Base-by-base conservation (phyloP, 2,329 filamentous ascomycete genomes). In the Paramyrothecium sp. region DNA sequence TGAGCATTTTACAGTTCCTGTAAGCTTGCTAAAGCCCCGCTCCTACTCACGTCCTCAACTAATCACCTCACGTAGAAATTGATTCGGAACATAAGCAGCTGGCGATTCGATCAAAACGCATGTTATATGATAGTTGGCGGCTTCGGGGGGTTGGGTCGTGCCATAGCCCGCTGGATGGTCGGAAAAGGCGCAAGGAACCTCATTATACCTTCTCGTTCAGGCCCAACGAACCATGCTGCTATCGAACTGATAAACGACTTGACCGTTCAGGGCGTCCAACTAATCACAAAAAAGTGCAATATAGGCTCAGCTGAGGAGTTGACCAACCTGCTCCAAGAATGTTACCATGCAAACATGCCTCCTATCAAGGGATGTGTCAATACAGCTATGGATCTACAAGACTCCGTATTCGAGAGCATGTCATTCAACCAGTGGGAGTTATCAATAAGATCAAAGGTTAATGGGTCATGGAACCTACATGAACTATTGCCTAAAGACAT, bases 391-490 rank as follows among this genome's bases (percentile, higher is more conserved):
- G 62, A 67, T 0, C 64, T 69, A 17, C 59, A 67, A n/a, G 75
- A 77, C 38, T 59, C 51, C 30, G 56, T 69, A 2, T 63, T 78
- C 16, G 56, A 58, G 3, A 65, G 70, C 19, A 70, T 68, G 67
- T 62, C 57, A 23, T 63, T 65, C 23, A 41, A 56, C 1, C 61
- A 65, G 12, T 66, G 71, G 57, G n/a, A n/a, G n/a, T n/a, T n/a
- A n/a, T n/a, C n/a, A n/a, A n/a, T n/a, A n/a, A n/a, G n/a, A n/a
- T n/a, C n/a, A n/a, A 78, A 77, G 58, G 64, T 73, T 0, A 48
- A 63, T 1, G 71, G 73, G 0, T 67, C 65, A 0, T 63, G 58
- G 53, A 69, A 73, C n/a, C 61, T 76, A 0, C 69, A 77, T 26
- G 38, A 44, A 7, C 51, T 58, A 1, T 38, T 62, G 1, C 47